phyloP scores from a whole-genome alignment of 2,329 filamentous ascomycete species.

The Bisporella sp. region DNA sequence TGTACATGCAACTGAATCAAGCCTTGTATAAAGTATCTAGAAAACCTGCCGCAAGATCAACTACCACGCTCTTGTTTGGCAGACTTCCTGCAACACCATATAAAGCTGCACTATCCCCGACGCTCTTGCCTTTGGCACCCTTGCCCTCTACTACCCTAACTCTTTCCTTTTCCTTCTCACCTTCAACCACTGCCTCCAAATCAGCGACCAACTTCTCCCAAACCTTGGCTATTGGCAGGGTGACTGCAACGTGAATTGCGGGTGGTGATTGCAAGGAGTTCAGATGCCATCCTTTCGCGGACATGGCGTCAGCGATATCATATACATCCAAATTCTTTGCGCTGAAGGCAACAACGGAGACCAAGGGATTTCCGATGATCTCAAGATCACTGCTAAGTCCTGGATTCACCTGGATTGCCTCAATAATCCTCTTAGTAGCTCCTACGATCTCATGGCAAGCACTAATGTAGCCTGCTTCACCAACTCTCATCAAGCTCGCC shows the following conservation, averaged over 20 bases:
- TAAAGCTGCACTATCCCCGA: conserved; percentile 76
- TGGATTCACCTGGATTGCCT: conserved; percentile 64
- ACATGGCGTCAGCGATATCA: conserved; percentile 87
- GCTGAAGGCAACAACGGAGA: conserved; percentile 84
- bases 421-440: conserved; percentile 73
- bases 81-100: conserved; percentile 94
- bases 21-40: conserved; percentile 90
- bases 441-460: conserved; percentile 85
- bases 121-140: conserved; percentile 55
- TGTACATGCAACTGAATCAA: conserved; percentile 31
- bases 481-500: conserved; percentile 83
- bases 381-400: conserved; percentile 65
- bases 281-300: conserved; percentile 81
- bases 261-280: conserved; percentile 89
- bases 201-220: conserved; percentile 76
- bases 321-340: conserved; percentile 86
- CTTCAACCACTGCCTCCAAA: conserved; percentile 57
- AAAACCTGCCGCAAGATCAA: conserved; percentile 83
- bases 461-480: conserved; percentile 81
- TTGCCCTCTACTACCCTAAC: conserved; percentile 65
- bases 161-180: conserved; percentile 75
- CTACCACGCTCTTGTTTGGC: conserved; percentile 92
- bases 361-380: conserved; percentile 77
- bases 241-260: conserved; percentile 91
- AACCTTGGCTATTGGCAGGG: conserved; percentile 73